A percentile compares a stretch with the other conserved stretches of the same genome.
Conservation (phyloP, 179 eudicot species). For the Corrigiola litoralis region DNA sequence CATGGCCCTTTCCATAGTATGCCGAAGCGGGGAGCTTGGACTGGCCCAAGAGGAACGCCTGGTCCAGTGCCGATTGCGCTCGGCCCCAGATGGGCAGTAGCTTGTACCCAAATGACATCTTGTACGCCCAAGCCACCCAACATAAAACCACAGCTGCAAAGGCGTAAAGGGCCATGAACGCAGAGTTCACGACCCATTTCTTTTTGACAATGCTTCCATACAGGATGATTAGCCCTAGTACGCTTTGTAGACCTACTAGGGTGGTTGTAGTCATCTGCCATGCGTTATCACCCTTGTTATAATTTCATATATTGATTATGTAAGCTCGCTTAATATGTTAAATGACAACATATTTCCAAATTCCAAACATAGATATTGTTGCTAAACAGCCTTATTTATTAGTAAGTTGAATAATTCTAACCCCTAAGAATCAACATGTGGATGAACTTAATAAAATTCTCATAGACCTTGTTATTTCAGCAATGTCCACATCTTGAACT, state of each 20-base stretch:
- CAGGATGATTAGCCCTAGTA: conserved; percentile 51
- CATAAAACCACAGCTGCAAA: conserved; percentile 57
- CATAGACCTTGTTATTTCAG: no score
- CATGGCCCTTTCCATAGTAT: not conserved
- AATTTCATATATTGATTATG: no score
- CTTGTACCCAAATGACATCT: conserved; percentile 49
- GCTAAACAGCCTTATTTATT: not conserved
- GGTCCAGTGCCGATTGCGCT: conserved; percentile 43
- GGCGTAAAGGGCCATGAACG: conserved; percentile 65
- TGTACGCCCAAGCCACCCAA: conserved; percentile 60
- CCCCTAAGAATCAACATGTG: not conserved
- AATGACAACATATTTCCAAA: no score
- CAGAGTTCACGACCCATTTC: conserved; percentile 59
- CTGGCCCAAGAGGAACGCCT: conserved; percentile 30
- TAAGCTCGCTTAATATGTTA: no score
- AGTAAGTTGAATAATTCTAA: not conserved
- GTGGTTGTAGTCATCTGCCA: conserved; percentile 58
- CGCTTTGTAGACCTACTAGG: conserved; percentile 49
- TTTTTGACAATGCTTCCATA: conserved; percentile 55
- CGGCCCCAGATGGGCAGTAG: conserved; percentile 54
- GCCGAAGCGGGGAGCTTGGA: conserved; percentile 28
- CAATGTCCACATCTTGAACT: no score
- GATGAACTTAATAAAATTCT: not conserved
- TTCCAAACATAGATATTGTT: not conserved
- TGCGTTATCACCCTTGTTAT: conserved; percentile 63